Base-by-base conservation (phyloP, 495 filamentous ascomycete species). In the Amorphotheca resinae region DNA sequence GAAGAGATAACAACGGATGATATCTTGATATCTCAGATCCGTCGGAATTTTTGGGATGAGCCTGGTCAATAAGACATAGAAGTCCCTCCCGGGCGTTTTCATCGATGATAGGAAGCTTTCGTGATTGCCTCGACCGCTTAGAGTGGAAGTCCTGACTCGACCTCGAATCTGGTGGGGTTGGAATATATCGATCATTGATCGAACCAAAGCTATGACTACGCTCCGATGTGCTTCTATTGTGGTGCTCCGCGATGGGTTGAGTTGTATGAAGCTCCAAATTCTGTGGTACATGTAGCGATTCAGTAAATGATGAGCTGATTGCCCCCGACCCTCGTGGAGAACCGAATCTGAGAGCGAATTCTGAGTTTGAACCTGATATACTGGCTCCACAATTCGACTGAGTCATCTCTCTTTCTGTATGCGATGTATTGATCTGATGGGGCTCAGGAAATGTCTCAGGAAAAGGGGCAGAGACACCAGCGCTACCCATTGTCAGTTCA, bases 1-100 rank as follows among this genome's bases (percentile, higher is more conserved):
- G 38, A 3, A 69, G 57, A 3, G 62, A 65, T 28, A 76, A 58
- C 1, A 76, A 47, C 8, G 68, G 66, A 21, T 73, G 66, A 33
- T 66, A 59, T 15, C 59, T 41, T 14, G 59, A 58, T 22, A 68
- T 62, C 3, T 56, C 49, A 16, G 61, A 50, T 9, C 65, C 67
- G 42, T 68, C 60, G 5, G 66, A 63, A 0, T 48, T 56, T 11
- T 59, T 51, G 0, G 68, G 64, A 6, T 60, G 61, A 20, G 64
- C 52, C 14, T 61, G 58, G 28, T 60, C 53, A 22, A 75, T 61
- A 2, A 74, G 55, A 11, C 60, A 53, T 9, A 76, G 44, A 9
- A 73, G 56, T 1, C 59, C 54, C 20, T 55, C 32, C 9, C 67
- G 61, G 11, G 69, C 53, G 16, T 51, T 52, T 9, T 68, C 64